Base-by-base conservation (phyloP, 2,329 filamentous ascomycete species). In the Alternaria viburni region DNA sequence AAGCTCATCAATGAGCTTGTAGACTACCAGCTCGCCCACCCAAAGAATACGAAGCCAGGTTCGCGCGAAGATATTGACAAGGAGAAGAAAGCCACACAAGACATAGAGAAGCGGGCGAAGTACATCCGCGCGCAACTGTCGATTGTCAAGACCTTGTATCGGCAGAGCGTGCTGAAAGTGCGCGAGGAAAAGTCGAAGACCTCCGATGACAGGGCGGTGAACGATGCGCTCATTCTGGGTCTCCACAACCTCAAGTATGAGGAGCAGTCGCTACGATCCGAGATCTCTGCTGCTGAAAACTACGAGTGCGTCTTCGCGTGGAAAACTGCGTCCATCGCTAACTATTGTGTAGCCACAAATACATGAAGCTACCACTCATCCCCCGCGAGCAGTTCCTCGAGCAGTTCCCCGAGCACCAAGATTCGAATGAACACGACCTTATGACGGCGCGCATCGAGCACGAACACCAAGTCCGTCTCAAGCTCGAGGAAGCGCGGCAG, bases 161-260 rank as follows among this genome's bases (percentile, higher is more conserved):
- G 96, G 26, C 87, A 91, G 67, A 93, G 93, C 10, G 89, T 94
- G 69, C 87, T 97, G 71, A 86, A 89, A 28, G 92, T 93, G 28
- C 89, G 96, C 69, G 89, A 93, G 70, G 97, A 94, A 13, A 98
- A 98, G 79, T 86, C 91, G 57, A 85, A 89, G 71, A 98, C 96
- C 1, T 91, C 93, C 28, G 93, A 97, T 79, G 92, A 91, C 52
- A 89, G 94, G 52, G 92, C 95, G 73, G 93, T 97, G 81, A 93
- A 98, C 68, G 96, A 99, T 78, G 89, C 90, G 54, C 85, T 99
- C 65, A 94, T 98, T 77, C 86, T 99, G 41, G 92, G 97, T 76
- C 86, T 99, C 59, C 95, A 98, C 81, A 99, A 99, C 76, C 83
- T 99, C 8, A 96, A 96, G 79, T 99, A 99, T 77, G 95, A 99